These are phyloP conservation scores for Dothistroma pini DNA, from an alignment of 2,329 filamentous ascomycete species.

Conservation along the genomic window DNA sequence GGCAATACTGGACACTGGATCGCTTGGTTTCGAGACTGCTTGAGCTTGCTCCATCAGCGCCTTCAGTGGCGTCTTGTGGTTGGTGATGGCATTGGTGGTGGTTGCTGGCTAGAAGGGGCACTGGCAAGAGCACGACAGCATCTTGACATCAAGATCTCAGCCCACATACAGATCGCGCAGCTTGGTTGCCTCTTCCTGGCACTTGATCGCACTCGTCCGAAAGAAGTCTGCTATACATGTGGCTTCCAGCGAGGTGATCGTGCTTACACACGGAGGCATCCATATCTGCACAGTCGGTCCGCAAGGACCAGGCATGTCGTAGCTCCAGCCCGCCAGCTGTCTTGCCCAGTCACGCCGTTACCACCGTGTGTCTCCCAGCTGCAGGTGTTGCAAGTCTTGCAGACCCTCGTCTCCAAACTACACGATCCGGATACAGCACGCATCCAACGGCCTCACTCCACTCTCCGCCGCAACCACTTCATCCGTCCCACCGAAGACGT, in stretches of 20 bases:
- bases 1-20: constrained; percentile 38
- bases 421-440: constrained; percentile 26
- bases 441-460: constrained; percentile 13
- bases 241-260: constrained; percentile 54
- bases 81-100: constrained; percentile 3
- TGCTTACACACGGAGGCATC: constrained; percentile 43
- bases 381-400: constrained; percentile 31
- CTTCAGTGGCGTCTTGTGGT: constrained; percentile 33
- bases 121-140: constrained; percentile 22
- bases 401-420: constrained; percentile 11
- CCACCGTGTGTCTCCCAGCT: constrained; percentile 15
- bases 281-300: constrained; percentile 25
- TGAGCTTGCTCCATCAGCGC: constrained; percentile 29
- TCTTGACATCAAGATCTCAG: constrained; percentile 27
- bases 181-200: constrained; percentile 33
- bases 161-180: constrained; percentile 47
- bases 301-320: constrained; percentile 23
- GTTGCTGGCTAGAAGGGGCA: constrained; percentile 12
- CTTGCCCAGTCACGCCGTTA: constrained; percentile 16
- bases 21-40: constrained; percentile 23
- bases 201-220: constrained; percentile 53
- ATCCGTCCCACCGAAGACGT: constrained; percentile 39
- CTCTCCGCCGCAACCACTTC: constrained; percentile 8
- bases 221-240: constrained; percentile 40
- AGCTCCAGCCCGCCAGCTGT: constrained; percentile 30